Evolutionary conservation across 2,329 filamentous ascomycete genomes (phyloP).

Genomic region (Cladosporium austrohemisphaericum): DNA sequence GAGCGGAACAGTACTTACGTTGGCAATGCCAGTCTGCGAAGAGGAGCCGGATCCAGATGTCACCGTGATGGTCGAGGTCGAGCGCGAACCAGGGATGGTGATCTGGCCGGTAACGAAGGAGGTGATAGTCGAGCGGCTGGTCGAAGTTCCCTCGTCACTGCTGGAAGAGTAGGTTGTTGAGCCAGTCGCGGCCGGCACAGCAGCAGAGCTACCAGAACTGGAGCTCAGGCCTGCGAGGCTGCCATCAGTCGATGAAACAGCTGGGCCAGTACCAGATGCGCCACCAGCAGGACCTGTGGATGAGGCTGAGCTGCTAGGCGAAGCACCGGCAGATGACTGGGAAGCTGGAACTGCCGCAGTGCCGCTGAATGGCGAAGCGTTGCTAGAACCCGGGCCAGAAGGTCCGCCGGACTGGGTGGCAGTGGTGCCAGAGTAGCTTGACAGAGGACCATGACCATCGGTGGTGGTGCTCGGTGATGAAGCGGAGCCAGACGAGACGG

Average conservation of each 20-base stretch:
- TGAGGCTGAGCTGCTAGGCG: background rate
- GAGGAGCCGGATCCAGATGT: background rate
- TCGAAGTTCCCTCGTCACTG: background rate
- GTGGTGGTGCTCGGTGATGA: background rate
- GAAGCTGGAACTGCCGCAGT: background rate
- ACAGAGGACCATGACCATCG: background rate
- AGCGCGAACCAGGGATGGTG: conserved; percentile 4
- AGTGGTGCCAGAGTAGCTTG: background rate
- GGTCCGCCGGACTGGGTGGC: background rate
- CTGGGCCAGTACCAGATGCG: background rate
- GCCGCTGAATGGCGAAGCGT: background rate
- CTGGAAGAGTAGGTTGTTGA: background rate
- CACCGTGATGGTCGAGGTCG: background rate
- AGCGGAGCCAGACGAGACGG: background rate
- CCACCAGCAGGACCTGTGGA: background rate
- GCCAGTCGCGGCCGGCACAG: background rate
- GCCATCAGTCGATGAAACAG: conserved; percentile 2
- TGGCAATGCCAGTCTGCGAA: conserved; percentile 13
- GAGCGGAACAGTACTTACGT: conserved; percentile 13
- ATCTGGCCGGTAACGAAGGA: conserved; percentile 10
- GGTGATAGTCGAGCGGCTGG: conserved; percentile 5
- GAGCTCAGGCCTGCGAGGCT: background rate
- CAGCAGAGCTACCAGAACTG: background rate
- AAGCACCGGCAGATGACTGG: too few relatives aligned
- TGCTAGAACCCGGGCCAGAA: background rate